Conservation (phyloP, 495 filamentous ascomycete species). For the Daldinia grandis region DNA sequence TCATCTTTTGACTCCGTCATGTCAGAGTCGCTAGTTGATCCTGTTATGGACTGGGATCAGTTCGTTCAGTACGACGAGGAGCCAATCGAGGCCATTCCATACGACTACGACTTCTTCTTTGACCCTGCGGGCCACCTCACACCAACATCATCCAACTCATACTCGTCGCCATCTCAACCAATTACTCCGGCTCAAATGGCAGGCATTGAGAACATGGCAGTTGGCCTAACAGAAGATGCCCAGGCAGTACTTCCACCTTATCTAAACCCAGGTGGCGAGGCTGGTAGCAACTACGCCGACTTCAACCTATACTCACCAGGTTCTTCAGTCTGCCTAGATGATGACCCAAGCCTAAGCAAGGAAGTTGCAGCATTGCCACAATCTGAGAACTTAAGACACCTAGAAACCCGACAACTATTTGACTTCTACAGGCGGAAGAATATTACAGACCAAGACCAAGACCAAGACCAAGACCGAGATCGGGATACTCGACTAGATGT, state of each 20-base stretch:
- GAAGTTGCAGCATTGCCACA: constrained; percentile 37
- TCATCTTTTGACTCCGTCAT: constrained; percentile 31
- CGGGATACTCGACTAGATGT: not conserved
- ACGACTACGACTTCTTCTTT: constrained; percentile 52
- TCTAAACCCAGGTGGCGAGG: constrained; percentile 49
- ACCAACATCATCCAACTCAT: constrained; percentile 45
- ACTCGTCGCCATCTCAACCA: constrained; percentile 48
- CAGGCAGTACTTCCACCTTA: constrained; percentile 51
- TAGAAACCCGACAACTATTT: constrained; percentile 13
- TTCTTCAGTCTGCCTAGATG: constrained; percentile 53
- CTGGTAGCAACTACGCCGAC: constrained; percentile 57
- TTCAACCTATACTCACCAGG: constrained; percentile 61
- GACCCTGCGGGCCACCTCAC: constrained; percentile 49
- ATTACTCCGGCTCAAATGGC: constrained; percentile 46
- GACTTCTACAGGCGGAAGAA: not conserved
- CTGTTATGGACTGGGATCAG: constrained; percentile 52
- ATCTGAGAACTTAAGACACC: constrained; percentile 1
- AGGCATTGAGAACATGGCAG: constrained; percentile 18
- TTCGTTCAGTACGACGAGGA: constrained; percentile 53
- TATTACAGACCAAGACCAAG: not conserved
- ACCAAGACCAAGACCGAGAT: not conserved
- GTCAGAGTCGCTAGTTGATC: constrained; percentile 28
- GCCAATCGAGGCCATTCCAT: constrained; percentile 35
- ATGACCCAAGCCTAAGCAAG: constrained; percentile 46
- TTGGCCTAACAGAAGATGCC: constrained; percentile 21